phyloP scores from a whole-genome alignment of 1,284 basidiomycete genomes.

The Rhodotorula sp. region DNA sequence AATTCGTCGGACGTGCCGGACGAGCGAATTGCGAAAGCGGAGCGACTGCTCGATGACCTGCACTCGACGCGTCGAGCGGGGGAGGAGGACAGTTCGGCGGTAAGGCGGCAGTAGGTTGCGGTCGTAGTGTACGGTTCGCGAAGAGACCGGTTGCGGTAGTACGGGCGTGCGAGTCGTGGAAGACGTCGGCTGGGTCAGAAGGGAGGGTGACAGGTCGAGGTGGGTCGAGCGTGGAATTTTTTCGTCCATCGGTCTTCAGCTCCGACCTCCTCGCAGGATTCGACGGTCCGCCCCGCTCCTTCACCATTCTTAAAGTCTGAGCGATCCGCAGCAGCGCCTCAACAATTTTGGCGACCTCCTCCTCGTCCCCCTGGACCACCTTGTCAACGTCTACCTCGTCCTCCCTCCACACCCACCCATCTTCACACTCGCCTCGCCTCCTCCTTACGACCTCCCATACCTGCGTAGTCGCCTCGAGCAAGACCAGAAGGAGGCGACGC shows the following conservation, averaged over 20 bases:
- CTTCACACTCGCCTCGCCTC: too few relatives aligned
- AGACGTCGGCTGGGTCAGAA: neutral
- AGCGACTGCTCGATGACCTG: neutral
- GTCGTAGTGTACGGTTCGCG: neutral
- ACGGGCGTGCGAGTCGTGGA: neutral
- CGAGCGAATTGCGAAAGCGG: too few relatives aligned
- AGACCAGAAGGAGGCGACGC: neutral
- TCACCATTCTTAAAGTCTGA: neutral
- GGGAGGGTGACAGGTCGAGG: neutral
- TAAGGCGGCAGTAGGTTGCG: neutral
- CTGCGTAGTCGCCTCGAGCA: slow-evolving; percentile 11
- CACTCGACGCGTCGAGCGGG: neutral
- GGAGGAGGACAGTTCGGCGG: neutral
- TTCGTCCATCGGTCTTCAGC: too few relatives aligned
- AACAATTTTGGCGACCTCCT: slow-evolving; percentile 6
- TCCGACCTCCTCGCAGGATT: too few relatives aligned
- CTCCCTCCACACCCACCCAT: neutral
- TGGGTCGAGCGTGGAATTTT: neutral
- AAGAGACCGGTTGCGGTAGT: neutral
- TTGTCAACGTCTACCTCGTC: neutral
- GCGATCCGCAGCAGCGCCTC: slow-evolving; percentile 10
- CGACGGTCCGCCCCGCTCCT: neutral
- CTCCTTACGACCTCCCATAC: neutral
- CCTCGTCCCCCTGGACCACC: slow-evolving; percentile 1
- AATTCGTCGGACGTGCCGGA: too few relatives aligned